A percentile compares a stretch with the other conserved stretches of the same genome.
These are phyloP conservation scores for Yamadazyma spencermartinsiae DNA, from an alignment of 1,139 yeast genomes.

Conservation along the genomic window DNA sequence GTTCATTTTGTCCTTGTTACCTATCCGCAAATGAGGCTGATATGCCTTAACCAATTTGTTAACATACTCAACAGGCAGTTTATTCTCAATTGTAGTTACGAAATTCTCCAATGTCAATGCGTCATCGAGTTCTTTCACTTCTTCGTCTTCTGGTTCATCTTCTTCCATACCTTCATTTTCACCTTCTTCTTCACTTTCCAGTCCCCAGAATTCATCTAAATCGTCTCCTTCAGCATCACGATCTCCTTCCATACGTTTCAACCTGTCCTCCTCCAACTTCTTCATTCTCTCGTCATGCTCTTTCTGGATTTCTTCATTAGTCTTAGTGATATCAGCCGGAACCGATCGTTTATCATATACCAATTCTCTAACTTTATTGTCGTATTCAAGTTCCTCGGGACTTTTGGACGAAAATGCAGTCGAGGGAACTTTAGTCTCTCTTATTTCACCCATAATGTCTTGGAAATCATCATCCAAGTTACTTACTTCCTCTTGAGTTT, in stretches of 20 bases:
- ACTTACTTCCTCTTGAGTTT: slow-evolving; percentile 67
- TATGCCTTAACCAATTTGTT: slow-evolving; percentile 58
- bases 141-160: slow-evolving; percentile 22
- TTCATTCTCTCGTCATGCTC: slow-evolving; percentile 69
- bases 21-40: slow-evolving; percentile 78
- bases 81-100: slow-evolving; percentile 43
- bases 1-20: slow-evolving; percentile 77
- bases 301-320: slow-evolving; percentile 75
- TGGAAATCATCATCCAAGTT: slow-evolving; percentile 79
- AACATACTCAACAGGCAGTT: slow-evolving; percentile 42
- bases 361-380: slow-evolving; percentile 73
- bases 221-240: slow-evolving; percentile 69
- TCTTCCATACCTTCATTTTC: slow-evolving; percentile 34
- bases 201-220: slow-evolving; percentile 62
- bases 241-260: slow-evolving; percentile 83
- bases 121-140: slow-evolving; percentile 18
- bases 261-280: slow-evolving; percentile 72
- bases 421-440: slow-evolving; percentile 15
- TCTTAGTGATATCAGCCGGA: slow-evolving; percentile 95
- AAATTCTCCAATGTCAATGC: slow-evolving; percentile 58
- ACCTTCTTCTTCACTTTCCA: slow-evolving; percentile 47
- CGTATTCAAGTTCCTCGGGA: slow-evolving; percentile 62
- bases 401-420: slow-evolving; percentile 33
- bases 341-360: slow-evolving; percentile 84
- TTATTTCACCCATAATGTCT: slow-evolving; percentile 66